These are phyloP conservation scores for Phascolomyces articulosus DNA, from an alignment of 371 early-diverging fungal genomes.

Conservation along the genomic window DNA sequence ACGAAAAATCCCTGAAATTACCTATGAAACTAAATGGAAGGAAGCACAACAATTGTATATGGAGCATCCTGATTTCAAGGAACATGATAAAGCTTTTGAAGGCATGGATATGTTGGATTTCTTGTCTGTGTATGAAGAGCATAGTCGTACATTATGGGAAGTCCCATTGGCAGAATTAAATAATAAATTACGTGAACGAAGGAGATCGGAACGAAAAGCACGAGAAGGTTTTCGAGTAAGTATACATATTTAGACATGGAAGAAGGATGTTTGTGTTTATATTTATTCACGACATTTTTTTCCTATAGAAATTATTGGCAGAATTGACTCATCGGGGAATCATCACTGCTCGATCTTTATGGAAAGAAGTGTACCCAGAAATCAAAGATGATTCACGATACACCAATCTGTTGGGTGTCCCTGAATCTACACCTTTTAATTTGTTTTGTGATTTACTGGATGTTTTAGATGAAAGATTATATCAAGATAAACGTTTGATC, in stretches of 20 bases:
- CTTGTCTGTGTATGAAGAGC: conserved; percentile 80
- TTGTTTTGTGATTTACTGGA: conserved; percentile 91
- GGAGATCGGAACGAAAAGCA: conserved; percentile 69
- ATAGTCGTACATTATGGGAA: conserved; percentile 69
- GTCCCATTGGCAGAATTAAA: conserved; percentile 52
- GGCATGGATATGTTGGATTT: conserved; percentile 84
- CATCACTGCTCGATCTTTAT: conserved; percentile 73
- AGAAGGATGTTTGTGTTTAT: background rate
- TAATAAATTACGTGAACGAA: conserved; percentile 33
- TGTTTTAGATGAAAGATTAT: conserved; percentile 76
- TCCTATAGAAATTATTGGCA: conserved; percentile 47
- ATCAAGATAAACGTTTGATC: conserved; percentile 71
- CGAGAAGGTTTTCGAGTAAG: conserved; percentile 67
- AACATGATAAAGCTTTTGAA: conserved; percentile 56
- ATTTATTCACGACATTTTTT: conserved; percentile 23
- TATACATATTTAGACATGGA: background rate
- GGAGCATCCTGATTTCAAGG: conserved; percentile 50
- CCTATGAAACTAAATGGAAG: conserved; percentile 68
- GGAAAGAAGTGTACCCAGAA: conserved; percentile 84
- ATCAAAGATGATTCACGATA: conserved; percentile 77
- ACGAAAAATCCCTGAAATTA: conserved; percentile 65
- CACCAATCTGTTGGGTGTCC: conserved; percentile 74
- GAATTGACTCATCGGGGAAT: conserved; percentile 56
- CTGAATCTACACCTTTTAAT: conserved; percentile 88
- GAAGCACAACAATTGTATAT: conserved; percentile 61